phyloP scores from a whole-genome alignment of 106 monocot genomes.

The Posidonia australis region DNA sequence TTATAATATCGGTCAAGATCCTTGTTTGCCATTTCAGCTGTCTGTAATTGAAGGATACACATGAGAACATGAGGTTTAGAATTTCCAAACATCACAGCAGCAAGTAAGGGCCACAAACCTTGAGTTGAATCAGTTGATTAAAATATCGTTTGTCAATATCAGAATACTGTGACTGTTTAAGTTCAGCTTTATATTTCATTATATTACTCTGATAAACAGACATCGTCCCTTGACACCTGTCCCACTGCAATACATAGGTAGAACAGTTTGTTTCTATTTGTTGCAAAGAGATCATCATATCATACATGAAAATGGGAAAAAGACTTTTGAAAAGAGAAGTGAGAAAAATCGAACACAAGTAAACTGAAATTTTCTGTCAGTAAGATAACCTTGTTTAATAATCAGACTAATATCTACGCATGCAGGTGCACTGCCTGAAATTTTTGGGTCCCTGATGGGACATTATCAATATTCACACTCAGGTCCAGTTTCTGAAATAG shows the following conservation, averaged over 20 bases:
- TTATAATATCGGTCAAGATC: slow-evolving; percentile 89
- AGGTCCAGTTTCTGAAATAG: too few species aligned
- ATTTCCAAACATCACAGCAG: background rate
- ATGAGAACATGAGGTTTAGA: background rate
- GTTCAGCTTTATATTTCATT: slow-evolving; percentile 73
- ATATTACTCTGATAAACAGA: slow-evolving; percentile 87
- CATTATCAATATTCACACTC: too few species aligned
- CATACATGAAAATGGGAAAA: too few species aligned
- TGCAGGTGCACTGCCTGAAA: too few species aligned
- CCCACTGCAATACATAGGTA: slow-evolving; percentile 41
- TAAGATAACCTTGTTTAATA: too few species aligned
- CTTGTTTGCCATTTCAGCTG: slow-evolving; percentile 99
- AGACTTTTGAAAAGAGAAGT: too few species aligned
- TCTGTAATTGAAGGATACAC: slow-evolving; percentile 37
- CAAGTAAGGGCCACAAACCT: slow-evolving; percentile 32
- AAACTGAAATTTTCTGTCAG: too few species aligned
- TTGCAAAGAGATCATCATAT: background rate
- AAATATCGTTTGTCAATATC: slow-evolving; percentile 91
- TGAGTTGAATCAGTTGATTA: slow-evolving; percentile 93
- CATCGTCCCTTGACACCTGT: slow-evolving; percentile 74
- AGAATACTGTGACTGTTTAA: slow-evolving; percentile 86
- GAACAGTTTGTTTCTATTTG: background rate
- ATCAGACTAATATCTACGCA: too few species aligned
- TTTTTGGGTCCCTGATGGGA: too few species aligned
- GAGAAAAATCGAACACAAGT: too few species aligned